Percentiles rank a stretch among this genome's conserved stretches.
Conservation (phyloP, 192 early-diverging fungal species). For the Phlyctochytrium planicorne region DNA sequence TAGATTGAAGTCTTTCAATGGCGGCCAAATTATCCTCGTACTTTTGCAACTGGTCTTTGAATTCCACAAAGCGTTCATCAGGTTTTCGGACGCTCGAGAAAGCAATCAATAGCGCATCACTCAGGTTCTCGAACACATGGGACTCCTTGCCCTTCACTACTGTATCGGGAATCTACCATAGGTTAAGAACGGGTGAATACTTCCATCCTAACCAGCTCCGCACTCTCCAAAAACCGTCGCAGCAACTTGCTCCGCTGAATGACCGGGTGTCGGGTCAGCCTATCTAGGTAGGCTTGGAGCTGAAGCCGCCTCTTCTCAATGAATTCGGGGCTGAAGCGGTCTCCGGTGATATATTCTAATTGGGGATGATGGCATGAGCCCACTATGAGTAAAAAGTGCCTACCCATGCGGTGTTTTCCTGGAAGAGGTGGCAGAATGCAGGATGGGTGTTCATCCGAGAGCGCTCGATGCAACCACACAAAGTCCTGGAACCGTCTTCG, state of each 20-base stretch:
- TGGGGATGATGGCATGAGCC: background rate
- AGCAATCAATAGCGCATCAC: slow-evolving; percentile 83
- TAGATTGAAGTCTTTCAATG: slow-evolving; percentile 79
- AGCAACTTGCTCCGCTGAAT: slow-evolving; percentile 70
- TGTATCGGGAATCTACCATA: slow-evolving; percentile 25
- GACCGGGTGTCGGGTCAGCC: slow-evolving; percentile 78
- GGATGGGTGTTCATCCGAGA: slow-evolving; percentile 73
- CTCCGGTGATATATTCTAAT: slow-evolving; percentile 91
- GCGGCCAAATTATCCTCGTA: slow-evolving; percentile 82
- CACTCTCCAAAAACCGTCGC: slow-evolving; percentile 80
- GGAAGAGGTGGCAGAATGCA: slow-evolving; percentile 88
- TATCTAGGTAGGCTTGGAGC: slow-evolving; percentile 82
- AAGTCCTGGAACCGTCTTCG: slow-evolving; percentile 95
- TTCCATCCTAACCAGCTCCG: slow-evolving; percentile 50
- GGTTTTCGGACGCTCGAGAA: slow-evolving; percentile 88
- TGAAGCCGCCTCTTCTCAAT: slow-evolving; percentile 72
- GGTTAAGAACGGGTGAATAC: too few relatives aligned
- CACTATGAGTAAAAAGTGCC: background rate
- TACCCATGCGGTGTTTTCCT: slow-evolving; percentile 86
- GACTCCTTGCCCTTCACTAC: slow-evolving; percentile 27
- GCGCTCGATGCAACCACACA: slow-evolving; percentile 77
- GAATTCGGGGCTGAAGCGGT: slow-evolving; percentile 92
- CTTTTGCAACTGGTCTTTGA: slow-evolving; percentile 78
- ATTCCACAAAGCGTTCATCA: slow-evolving; percentile 81
- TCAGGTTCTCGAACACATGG: slow-evolving; percentile 75